Base-by-base conservation (phyloP, 192 early-diverging fungal genomes). In the Gaertneriomyces sp. region DNA sequence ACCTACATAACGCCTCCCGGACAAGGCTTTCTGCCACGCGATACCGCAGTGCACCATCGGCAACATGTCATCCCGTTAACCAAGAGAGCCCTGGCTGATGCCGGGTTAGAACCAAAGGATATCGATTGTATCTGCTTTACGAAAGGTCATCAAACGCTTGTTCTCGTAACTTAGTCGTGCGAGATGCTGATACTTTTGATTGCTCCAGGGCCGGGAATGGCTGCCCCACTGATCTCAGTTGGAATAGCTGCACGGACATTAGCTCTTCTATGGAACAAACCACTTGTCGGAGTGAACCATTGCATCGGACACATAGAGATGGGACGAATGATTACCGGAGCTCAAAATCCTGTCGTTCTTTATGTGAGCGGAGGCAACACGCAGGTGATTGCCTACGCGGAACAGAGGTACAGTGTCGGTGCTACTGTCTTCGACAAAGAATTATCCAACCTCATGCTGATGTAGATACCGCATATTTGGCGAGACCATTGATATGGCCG, bases 221-320 rank as follows among this genome's bases (percentile, higher is more conserved):
- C 92, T 4, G 93, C 91, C n/a, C 97, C 97, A 1, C 74, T 99
- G 62, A 80, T 82, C 17, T 91, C 91, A 3, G 92, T 95, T 3
- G 95, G 94, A 9, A 74, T 95, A 46, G 93, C 94, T 7, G 94
- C 97, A 0, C 84, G 97, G 53, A 99, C 95, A 7, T 73, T 99
- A 39, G 81, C 93, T 7, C 85, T 95, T 54, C 81, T 98, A 61
- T 98, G 93, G 93, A 79, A 86, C 12, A 90, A 91, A 64, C 93
- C 95, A 42, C 80, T 99, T 45, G 90, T 98, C 41, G 95, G 89
- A 14, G 94, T 96, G 11, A 99, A 99, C 69, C 97, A 99, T 71
- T 99, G 97, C 76, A 87, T 99, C 66, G 96, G 95, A 43, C 95
- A 98, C 73, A 96, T 99, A 64, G 96, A 99, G 77, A 99, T 99